Percentiles rank a stretch among this genome's conserved stretches.
These are phyloP conservation scores for Cetraspora pellucida DNA, from an alignment of 192 early-diverging fungal species.

Conservation along the genomic window DNA sequence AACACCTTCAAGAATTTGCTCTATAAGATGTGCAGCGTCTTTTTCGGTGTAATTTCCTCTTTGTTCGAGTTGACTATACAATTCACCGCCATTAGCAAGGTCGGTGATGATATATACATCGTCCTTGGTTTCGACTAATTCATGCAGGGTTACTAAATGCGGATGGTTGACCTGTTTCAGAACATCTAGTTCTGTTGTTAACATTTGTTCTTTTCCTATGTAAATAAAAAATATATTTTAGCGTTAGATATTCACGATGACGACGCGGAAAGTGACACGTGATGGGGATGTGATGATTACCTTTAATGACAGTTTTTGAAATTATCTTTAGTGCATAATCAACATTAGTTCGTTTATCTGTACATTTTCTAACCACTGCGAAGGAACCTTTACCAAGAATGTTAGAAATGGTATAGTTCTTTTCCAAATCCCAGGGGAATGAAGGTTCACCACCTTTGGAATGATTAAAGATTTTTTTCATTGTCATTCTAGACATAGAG, in stretches of 20 bases:
- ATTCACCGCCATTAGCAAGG: constrained; percentile 83
- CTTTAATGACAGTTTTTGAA: constrained; percentile 58
- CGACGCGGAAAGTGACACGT: not conserved
- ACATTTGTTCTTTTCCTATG: constrained; percentile 63
- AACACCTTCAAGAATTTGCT: constrained; percentile 78
- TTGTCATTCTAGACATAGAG: too few species aligned
- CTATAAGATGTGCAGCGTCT: constrained; percentile 78
- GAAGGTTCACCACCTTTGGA: too few species aligned
- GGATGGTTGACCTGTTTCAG: constrained; percentile 77
- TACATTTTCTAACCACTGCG: constrained; percentile 68
- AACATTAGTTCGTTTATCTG: constrained; percentile 53
- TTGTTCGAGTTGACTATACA: constrained; percentile 77
- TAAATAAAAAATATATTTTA: not conserved
- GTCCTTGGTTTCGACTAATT: constrained; percentile 71
- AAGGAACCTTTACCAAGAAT: constrained; percentile 55
- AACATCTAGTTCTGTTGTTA: constrained; percentile 70
- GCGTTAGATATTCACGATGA: not conserved
- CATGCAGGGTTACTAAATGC: constrained; percentile 81
- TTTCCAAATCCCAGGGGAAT: constrained; percentile 5
- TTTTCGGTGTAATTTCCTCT: constrained; percentile 79
- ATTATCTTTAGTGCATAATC: constrained; percentile 79
- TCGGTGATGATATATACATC: constrained; percentile 75
- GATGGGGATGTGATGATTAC: constrained; percentile 31
- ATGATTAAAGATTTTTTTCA: too few species aligned
- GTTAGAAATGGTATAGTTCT: constrained; percentile 47